Base-by-base conservation (phyloP, 805 yeast species). In the Blastobotrys americana region DNA sequence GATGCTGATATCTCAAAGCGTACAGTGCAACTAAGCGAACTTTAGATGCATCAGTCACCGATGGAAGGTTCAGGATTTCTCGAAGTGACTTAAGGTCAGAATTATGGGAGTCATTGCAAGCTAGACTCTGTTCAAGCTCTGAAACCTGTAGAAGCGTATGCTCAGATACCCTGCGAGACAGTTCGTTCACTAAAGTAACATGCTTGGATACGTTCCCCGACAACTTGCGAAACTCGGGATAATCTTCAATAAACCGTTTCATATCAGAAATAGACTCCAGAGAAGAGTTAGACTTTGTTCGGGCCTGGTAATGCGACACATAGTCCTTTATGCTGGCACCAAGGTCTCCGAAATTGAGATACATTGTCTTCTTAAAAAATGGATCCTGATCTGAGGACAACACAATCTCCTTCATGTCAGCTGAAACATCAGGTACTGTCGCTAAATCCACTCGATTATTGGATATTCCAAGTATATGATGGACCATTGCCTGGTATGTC, bases 401-500 rank as follows among this genome's bases (percentile, higher is more conserved):
- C 22, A 76, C 83, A n/a, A 82, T 75, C 45, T 82, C 82, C 44
- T 69, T 63, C 48, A 82, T 64, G 35, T 80, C 84, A n/a, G 74
- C 64, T 49, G 78, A 63, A 47, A 78, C 66, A 52, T 74, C 78
- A 1, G 82, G 75, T 1, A 77, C 72, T 1, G 63, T 56, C 0
- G 80, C 68, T 28, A 89, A 61, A 53, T 78, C 82, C 3, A 87
- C 95, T 2, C 89, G 75, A 55, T 93, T 90, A 58, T 87, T 82
- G 27, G 71, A 67, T 47, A 93, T 84, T 2, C 90, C 95, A 23
- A 93, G 68, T 18, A 88, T 73, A 60, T 94, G 97, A 61, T 90
- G 95, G 15, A 93, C 86, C 97, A 93, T 90, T 2, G 96, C 84
- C 60, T 90, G 97, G 64, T 87, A 93, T 1, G 98, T 89, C 99